phyloP scores from a whole-genome alignment of 31 red algal genomes.

The Endocladia muricata region DNA sequence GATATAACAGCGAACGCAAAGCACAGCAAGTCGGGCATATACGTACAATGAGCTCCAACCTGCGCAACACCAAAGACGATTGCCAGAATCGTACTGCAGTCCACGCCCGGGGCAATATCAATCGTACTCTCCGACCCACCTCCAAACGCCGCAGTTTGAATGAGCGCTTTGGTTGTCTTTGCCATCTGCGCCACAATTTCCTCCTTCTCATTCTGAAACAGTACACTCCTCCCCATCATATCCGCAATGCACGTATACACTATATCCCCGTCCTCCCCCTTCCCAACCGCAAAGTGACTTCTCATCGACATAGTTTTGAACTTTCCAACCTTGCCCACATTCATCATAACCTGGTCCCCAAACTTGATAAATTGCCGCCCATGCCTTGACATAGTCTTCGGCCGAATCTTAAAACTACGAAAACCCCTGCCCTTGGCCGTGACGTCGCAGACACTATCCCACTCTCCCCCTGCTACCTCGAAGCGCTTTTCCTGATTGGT shows the following conservation, averaged over 20 bases:
- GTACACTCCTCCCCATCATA: conserved; percentile 55
- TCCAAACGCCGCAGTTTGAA: conserved; percentile 67
- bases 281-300: conserved; percentile 49
- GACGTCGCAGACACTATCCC: conserved; percentile 72
- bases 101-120: conserved; percentile 80
- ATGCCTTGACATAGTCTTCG: conserved; percentile 65
- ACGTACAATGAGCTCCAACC: conserved; percentile 72
- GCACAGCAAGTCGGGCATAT: not conserved
- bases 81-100: conserved; percentile 63
- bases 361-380: conserved; percentile 54
- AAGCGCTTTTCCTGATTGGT: conserved; percentile 52
- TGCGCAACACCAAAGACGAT: conserved; percentile 56
- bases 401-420: conserved; percentile 74
- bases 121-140: conserved; percentile 63
- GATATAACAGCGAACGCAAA: not conserved
- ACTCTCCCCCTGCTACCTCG: conserved; percentile 60
- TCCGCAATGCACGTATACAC: conserved; percentile 65
- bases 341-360: conserved; percentile 50
- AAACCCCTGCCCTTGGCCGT: conserved; percentile 24
- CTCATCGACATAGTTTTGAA: conserved; percentile 56
- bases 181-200: conserved; percentile 70
- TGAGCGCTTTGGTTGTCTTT: conserved; percentile 67
- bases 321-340: conserved; percentile 68
- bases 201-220: conserved; percentile 64
- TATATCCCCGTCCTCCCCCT: conserved; percentile 31